Evolutionary conservation across 495 filamentous ascomycete genomes (phyloP).

Genomic region (Daldinia grandis): DNA sequence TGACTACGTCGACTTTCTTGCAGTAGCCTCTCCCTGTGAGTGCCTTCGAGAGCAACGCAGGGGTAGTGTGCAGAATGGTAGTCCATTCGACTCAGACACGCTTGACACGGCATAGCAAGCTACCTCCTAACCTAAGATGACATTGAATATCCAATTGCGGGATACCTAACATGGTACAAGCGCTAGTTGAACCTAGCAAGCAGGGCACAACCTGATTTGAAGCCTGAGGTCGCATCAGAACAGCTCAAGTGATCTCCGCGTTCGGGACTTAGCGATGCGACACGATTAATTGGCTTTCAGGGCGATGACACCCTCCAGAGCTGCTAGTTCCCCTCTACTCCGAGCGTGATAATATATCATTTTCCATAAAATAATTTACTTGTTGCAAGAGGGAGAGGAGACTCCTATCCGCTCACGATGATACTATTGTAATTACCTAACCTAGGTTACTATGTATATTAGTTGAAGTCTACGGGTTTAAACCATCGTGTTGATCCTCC

Average conservation of each 20-base stretch:
- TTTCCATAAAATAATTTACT: slow-evolving; percentile 6
- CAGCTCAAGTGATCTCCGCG: slow-evolving; percentile 44
- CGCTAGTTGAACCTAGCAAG: slow-evolving; percentile 10
- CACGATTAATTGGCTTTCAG: slow-evolving; percentile 43
- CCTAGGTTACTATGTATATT: not conserved
- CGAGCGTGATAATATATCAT: slow-evolving; percentile 12
- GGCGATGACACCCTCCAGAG: slow-evolving; percentile 35
- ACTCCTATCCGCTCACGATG: slow-evolving; percentile 3
- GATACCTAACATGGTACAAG: slow-evolving; percentile 31
- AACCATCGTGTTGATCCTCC: slow-evolving; percentile 15
- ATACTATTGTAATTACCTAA: slow-evolving; percentile 11
- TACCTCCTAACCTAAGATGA: slow-evolving; percentile 10
- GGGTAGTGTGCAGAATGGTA: slow-evolving; percentile 22
- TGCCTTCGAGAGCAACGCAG: slow-evolving; percentile 25
- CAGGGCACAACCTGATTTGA: slow-evolving; percentile 27
- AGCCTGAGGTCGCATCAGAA: slow-evolving; percentile 36
- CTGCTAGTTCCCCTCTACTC: slow-evolving; percentile 23
- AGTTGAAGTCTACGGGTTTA: not conserved
- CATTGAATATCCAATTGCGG: slow-evolving; percentile 22
- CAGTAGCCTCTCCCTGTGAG: slow-evolving; percentile 23
- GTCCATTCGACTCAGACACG: slow-evolving; percentile 15
- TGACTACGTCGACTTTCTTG: slow-evolving; percentile 36
- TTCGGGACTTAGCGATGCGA: slow-evolving; percentile 42
- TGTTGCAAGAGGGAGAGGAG: slow-evolving; percentile 13
- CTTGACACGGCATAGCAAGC: slow-evolving; percentile 26